These are phyloP conservation scores for Cyclotella baltica DNA, from an alignment of 108 stramenopile genomes.

Conservation along the genomic window DNA sequence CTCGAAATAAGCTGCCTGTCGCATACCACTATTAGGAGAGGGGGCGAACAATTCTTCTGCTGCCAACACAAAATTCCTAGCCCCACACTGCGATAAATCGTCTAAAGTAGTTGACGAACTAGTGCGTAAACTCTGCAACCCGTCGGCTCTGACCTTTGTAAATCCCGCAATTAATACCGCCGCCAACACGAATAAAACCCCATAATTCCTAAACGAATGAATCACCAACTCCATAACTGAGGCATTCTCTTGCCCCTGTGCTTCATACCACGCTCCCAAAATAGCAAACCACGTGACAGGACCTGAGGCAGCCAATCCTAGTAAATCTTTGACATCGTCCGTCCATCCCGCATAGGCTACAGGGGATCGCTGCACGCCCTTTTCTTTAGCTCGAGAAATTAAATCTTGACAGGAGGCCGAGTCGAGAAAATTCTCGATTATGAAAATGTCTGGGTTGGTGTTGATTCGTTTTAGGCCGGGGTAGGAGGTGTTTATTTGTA, in stretches of 20 bases:
- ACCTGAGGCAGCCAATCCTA: constrained; percentile 72
- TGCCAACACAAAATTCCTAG: constrained; percentile 61
- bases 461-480: constrained; percentile 64
- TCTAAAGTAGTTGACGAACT: constrained; percentile 79
- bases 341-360: constrained; percentile 87
- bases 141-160: constrained; percentile 60
- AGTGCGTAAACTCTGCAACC: constrained; percentile 65
- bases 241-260: constrained; percentile 22
- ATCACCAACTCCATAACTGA: constrained; percentile 51
- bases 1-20: constrained; percentile 69
- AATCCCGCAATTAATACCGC: constrained; percentile 53
- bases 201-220: constrained; percentile 73
- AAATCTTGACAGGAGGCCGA: constrained; percentile 60
- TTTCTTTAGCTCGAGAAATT: constrained; percentile 54
- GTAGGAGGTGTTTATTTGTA: constrained; percentile 64
- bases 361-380: constrained; percentile 66
- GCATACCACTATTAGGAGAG: background rate
- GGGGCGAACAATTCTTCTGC: constrained; percentile 59
- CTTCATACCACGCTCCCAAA: constrained; percentile 65
- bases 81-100: constrained; percentile 55
- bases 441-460: constrained; percentile 76
- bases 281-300: constrained; percentile 79
- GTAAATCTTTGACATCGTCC: constrained; percentile 72
- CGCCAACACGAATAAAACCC: constrained; percentile 53
- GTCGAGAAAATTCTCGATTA: constrained; percentile 70